A percentile compares a stretch with the other conserved stretches of the same genome.
Conservation (phyloP, 75 land plant species). For the Chamaecyparis obtusa region DNA sequence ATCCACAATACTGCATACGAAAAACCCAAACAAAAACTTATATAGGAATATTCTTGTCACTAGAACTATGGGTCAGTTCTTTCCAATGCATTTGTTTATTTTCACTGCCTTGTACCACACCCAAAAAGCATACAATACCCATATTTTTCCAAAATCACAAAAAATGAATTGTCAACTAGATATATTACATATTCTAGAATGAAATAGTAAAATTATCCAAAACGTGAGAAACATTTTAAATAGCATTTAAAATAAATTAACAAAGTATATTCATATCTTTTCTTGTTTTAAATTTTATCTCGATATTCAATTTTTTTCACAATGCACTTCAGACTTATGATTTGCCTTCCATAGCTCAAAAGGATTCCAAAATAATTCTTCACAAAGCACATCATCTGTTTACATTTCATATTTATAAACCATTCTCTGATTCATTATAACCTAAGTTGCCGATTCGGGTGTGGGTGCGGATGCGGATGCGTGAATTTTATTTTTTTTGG, state of each 20-base stretch:
- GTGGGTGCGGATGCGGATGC: too few relatives aligned
- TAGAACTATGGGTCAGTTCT: background rate
- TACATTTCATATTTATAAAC: background rate
- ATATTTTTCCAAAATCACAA: background rate
- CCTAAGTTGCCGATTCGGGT: too few relatives aligned
- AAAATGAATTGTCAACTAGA: background rate
- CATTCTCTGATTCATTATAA: background rate
- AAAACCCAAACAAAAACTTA: background rate
- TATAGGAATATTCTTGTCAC: background rate
- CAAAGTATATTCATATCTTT: background rate
- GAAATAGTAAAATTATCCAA: background rate
- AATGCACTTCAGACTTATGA: background rate
- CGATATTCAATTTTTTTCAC: background rate
- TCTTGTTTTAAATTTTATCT: background rate
- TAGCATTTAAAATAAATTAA: background rate
- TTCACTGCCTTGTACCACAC: background rate
- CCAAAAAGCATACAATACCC: background rate
- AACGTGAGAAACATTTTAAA: background rate
- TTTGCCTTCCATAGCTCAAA: background rate
- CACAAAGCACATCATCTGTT: background rate
- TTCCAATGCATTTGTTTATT: conserved; percentile 1
- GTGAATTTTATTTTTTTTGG: too few relatives aligned
- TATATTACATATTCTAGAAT: background rate
- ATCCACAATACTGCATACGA: background rate
- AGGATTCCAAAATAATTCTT: background rate